phyloP scores from a whole-genome alignment of 2,329 filamentous ascomycete species.

The Ceratocystis harringtonii region DNA sequence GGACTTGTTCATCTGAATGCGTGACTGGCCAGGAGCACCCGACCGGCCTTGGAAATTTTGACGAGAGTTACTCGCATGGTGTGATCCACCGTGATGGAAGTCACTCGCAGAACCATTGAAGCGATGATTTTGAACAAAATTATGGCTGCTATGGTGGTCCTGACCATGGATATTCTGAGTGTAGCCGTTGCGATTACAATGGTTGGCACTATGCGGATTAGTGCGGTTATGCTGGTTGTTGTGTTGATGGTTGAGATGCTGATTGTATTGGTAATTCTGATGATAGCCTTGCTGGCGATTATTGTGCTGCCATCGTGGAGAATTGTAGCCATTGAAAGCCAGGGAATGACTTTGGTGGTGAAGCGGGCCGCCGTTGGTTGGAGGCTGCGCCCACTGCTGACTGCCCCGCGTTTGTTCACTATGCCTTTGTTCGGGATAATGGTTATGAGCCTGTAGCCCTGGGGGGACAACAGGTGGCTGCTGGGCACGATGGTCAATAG shows the following conservation, averaged over 20 bases:
- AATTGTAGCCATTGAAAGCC: neutral
- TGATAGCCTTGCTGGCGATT: neutral
- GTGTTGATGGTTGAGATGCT: neutral
- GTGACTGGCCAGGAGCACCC: neutral
- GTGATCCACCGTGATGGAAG: neutral
- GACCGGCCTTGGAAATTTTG: neutral
- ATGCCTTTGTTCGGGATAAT: neutral
- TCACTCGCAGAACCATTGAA: neutral
- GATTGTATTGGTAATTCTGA: neutral
- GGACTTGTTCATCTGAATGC: neutral
- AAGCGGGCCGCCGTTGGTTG: neutral
- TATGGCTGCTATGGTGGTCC: neutral
- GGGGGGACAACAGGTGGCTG: slow-evolving; percentile 11
- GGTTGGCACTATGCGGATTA: neutral
- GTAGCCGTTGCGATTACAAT: neutral
- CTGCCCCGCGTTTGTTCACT: neutral
- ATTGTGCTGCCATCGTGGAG: neutral
- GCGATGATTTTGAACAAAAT: neutral
- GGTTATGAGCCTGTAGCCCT: neutral
- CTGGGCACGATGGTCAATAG: slow-evolving; percentile 34
- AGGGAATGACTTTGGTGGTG: neutral
- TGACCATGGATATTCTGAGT: neutral
- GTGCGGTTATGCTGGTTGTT: neutral
- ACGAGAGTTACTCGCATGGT: neutral
- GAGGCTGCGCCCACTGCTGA: neutral